A percentile compares a stretch with the other conserved stretches of the same genome.
Evolutionary conservation across 495 filamentous ascomycete genomes (phyloP).

Genomic region (Pyrenula aspistea): DNA sequence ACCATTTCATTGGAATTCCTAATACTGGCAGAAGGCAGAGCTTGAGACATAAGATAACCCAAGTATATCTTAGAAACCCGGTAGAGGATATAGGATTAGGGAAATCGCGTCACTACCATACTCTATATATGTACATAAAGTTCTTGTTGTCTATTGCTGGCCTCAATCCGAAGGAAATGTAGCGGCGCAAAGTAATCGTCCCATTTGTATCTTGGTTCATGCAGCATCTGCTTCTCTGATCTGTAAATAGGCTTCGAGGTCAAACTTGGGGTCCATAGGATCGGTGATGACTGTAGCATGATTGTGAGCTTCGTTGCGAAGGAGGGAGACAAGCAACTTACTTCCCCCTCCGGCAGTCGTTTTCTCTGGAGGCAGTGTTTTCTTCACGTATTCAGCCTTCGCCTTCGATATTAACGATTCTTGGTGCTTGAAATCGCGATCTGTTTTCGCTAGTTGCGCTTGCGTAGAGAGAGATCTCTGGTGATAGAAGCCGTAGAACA

Average conservation of each 20-base stretch:
- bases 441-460: slow-evolving; percentile 50
- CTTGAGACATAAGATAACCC: too few relatives aligned
- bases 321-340: slow-evolving; percentile 31
- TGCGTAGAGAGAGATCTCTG: slow-evolving; percentile 60
- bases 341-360: slow-evolving; percentile 38
- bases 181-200: too few relatives aligned
- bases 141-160: too few relatives aligned
- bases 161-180: too few relatives aligned
- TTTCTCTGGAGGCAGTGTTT: slow-evolving; percentile 42
- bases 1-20: too few relatives aligned
- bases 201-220: too few relatives aligned
- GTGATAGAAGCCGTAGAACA: slow-evolving; percentile 88
- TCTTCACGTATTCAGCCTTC: slow-evolving; percentile 78
- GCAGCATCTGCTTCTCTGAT: slow-evolving; percentile 44
- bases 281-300: slow-evolving; percentile 64
- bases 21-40: too few relatives aligned
- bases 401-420: slow-evolving; percentile 78
- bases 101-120: too few relatives aligned
- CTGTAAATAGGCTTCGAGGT: slow-evolving; percentile 74
- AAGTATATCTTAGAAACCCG: too few relatives aligned
- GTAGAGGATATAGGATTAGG: too few relatives aligned
- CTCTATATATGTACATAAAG: too few relatives aligned
- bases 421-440: slow-evolving; percentile 80
- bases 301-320: slow-evolving; percentile 9
- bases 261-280: slow-evolving; percentile 73